Evolutionary conservation across 106 monocot species (phyloP), one percentile per base, ranked within the genome.

Genomic region (Dactylorhiza incarnata): DNA sequence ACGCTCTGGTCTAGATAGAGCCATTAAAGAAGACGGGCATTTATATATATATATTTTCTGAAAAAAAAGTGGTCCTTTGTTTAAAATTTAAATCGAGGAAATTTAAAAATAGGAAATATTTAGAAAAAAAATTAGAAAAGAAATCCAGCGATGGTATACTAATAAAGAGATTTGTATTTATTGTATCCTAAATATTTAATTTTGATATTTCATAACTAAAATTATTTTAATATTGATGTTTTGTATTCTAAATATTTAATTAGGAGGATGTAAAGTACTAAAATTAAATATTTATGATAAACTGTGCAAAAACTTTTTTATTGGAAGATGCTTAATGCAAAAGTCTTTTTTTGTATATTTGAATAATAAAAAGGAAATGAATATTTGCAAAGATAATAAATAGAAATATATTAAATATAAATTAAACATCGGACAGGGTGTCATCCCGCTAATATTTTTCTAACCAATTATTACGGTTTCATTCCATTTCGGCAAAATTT

Each of bases 391-490:
- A 7, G 19, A 58, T 22, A 19, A 58, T 58, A 58, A 58, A 58
- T 58, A 58, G 58, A 20, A 58, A 58, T 22, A 59, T 59, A 20
- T 59, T 22, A 20, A 59, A 59, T 59, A 59, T 59, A 59, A 59
- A 59, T 59, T 59, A 59, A 59, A 59, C 58, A 7, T 1, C 9
- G 1, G 9, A 59, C 58, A 59, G 58, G 19, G 58, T 59, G 58
- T 22, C 58, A 59, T 59, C 9, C 58, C 58, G 20, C 25, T 65
- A 37, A 29, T 26, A 65, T 29, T 14, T 11, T 14, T 52, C 3
- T 0, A 37, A 37, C 37, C 37, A 1, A 37, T 3, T 37, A 37
- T 37, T 37, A 37, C 37, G 1, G 37, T 37, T 37, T 37, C 37
- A 37, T 37, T 37, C 37, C 37, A 37, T 2, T 37, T 37, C 37